Conservation (phyloP, 805 yeast genomes). For the Candida endomychidarum region DNA sequence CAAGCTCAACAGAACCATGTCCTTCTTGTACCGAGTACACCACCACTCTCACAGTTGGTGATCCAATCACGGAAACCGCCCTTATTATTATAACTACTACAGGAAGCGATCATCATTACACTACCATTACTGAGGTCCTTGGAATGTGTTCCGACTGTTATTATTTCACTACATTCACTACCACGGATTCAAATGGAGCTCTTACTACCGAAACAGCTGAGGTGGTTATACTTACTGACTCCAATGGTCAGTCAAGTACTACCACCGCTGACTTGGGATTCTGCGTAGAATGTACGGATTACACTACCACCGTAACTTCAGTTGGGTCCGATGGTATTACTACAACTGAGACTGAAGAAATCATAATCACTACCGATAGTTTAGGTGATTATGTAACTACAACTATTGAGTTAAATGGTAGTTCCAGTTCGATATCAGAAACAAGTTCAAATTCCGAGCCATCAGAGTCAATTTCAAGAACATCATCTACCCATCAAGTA, state of each 20-base stretch:
- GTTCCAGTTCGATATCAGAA: constrained; percentile 26
- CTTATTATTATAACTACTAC: constrained; percentile 13
- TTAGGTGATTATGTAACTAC: constrained; percentile 1
- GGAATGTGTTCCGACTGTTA: constrained; percentile 8
- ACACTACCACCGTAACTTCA: constrained; percentile 13
- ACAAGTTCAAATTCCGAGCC: constrained; percentile 16
- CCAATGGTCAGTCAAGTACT: constrained; percentile 13
- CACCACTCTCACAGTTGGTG: constrained; percentile 12
- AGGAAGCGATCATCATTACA: constrained; percentile 9
- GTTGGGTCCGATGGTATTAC: constrained; percentile 11
- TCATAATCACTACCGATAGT: constrained; percentile 13
- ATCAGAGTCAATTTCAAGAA: no score
- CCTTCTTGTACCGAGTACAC: background rate
- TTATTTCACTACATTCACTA: constrained; percentile 13
- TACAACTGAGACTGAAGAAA: constrained; percentile 2
- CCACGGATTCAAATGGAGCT: constrained; percentile 13
- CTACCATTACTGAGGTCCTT: constrained; percentile 15
- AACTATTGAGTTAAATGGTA: background rate
- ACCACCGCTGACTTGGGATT: constrained; percentile 12
- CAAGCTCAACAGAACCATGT: no score
- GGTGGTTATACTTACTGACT: constrained; percentile 16
- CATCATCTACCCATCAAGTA: no score
- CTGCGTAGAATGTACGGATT: constrained; percentile 13
- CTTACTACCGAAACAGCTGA: constrained; percentile 13
- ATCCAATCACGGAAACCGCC: constrained; percentile 13